A percentile compares a stretch with the other conserved stretches of the same genome.
These are phyloP conservation scores for Colletotrichum cordylinicola DNA, from an alignment of 2,329 filamentous ascomycete genomes.

Conservation along the genomic window DNA sequence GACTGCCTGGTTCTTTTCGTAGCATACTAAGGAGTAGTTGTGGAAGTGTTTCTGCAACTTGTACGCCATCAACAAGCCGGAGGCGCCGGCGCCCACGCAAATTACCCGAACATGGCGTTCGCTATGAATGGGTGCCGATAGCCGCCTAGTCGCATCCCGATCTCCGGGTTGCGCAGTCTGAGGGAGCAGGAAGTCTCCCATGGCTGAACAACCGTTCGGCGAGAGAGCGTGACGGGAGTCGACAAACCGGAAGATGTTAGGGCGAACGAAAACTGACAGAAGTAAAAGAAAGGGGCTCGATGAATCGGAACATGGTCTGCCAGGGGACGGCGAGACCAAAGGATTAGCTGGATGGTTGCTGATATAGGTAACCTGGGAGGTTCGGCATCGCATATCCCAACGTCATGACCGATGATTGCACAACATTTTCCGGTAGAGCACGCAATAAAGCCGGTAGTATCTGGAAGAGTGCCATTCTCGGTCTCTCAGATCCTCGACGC, in stretches of 20 bases:
- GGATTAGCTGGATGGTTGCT: neutral
- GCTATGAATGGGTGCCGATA: slow-evolving; percentile 9
- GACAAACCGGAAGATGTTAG: neutral
- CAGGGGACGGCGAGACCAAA: neutral
- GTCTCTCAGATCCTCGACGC: neutral
- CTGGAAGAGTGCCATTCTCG: neutral
- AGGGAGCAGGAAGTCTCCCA: slow-evolving; percentile 2
- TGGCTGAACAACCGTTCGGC: neutral
- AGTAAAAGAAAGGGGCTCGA: neutral
- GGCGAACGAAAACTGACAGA: neutral
- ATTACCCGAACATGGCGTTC: slow-evolving; percentile 31
- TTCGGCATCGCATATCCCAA: neutral
- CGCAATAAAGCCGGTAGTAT: neutral
- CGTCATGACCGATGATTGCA: neutral
- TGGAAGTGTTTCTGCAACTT: slow-evolving; percentile 50
- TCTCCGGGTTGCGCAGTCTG: neutral
- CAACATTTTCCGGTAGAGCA: neutral
- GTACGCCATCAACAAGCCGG: slow-evolving; percentile 52
- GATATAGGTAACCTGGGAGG: neutral
- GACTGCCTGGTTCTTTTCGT: slow-evolving; percentile 62
- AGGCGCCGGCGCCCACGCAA: slow-evolving; percentile 53
- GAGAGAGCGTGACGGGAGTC: neutral
- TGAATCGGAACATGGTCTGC: neutral
- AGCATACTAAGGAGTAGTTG: slow-evolving; percentile 42
- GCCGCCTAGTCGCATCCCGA: neutral